Percentiles rank a stretch among this genome's conserved stretches.
phyloP scores from a whole-genome alignment of 2,329 filamentous ascomycete species.

The Cordyceps fumosorosea region DNA sequence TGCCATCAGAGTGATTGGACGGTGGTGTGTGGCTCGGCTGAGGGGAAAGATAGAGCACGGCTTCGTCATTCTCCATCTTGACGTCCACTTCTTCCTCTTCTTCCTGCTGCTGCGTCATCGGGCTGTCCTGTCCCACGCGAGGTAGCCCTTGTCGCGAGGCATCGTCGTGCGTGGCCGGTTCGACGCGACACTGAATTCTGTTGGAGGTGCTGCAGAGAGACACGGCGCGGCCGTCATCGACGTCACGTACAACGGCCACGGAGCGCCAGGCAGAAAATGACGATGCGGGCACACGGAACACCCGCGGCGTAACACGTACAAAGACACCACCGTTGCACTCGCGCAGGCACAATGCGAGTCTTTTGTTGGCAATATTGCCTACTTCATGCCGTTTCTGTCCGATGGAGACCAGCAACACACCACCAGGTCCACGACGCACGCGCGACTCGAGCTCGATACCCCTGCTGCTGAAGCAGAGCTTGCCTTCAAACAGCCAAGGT shows the following conservation, averaged over 20 bases:
- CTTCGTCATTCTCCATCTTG: background rate
- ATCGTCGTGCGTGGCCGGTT: background rate
- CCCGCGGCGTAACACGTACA: background rate
- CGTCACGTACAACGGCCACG: slow-evolving; percentile 1
- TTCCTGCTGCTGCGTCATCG: background rate
- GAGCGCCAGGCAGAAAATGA: background rate
- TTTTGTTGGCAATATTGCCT: background rate
- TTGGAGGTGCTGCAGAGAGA: background rate
- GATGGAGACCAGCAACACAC: background rate
- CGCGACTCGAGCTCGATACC: slow-evolving; percentile 9
- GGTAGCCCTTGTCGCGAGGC: background rate
- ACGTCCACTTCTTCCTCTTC: background rate
- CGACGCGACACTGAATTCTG: background rate
- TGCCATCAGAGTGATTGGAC: slow-evolving; percentile 1
- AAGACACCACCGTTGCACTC: slow-evolving; percentile 3
- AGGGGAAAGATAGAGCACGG: background rate
- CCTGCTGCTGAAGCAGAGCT: slow-evolving; percentile 6
- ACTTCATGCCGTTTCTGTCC: background rate
- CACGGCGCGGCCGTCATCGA: background rate
- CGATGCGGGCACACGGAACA: background rate
- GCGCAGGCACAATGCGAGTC: slow-evolving; percentile 4
- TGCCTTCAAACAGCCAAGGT: slow-evolving; percentile 9
- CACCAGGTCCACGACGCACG: background rate
- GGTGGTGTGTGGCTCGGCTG: background rate
- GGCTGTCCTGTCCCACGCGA: background rate